Evolutionary conservation across 169 alveolate genomes (phyloP).

Genomic region (Perkinsus olseni): DNA sequence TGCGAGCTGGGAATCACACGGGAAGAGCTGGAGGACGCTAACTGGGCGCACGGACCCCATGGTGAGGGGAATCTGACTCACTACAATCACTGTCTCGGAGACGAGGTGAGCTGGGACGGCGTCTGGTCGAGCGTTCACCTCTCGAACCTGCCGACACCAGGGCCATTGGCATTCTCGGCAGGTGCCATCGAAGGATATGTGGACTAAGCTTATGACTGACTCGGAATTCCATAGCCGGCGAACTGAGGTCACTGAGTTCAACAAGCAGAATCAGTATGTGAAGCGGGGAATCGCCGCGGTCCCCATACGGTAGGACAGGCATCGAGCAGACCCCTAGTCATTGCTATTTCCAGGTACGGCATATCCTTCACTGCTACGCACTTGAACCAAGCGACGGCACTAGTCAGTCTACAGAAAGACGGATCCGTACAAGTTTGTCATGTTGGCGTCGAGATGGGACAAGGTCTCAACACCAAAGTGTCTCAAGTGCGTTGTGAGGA

Average conservation of each 20-base stretch:
- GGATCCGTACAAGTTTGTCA: slow-evolving; percentile 20
- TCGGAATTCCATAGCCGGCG: background rate
- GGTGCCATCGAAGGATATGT: background rate
- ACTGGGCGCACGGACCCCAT: background rate
- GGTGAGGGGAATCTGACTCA: background rate
- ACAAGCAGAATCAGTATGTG: background rate
- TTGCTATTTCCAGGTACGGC: background rate
- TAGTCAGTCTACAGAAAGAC: slow-evolving; percentile 18
- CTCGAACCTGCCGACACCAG: no score
- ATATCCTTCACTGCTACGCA: slow-evolving; percentile 23
- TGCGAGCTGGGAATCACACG: background rate
- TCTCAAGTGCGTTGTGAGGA: background rate
- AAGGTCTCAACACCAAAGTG: slow-evolving; percentile 31
- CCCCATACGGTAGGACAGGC: slow-evolving; percentile 13
- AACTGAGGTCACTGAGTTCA: background rate
- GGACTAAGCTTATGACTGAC: background rate
- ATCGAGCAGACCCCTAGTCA: background rate
- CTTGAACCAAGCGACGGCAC: slow-evolving; percentile 33
- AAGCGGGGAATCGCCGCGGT: slow-evolving; percentile 32
- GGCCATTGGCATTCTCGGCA: background rate
- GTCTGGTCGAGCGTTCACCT: no score
- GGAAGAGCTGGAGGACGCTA: background rate
- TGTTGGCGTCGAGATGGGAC: slow-evolving; percentile 35
- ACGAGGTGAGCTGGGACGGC: background rate
- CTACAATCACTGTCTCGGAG: background rate